phyloP scores from a whole-genome alignment of 352 stramenopile genomes.

The Phytophthora gonapodyides region DNA sequence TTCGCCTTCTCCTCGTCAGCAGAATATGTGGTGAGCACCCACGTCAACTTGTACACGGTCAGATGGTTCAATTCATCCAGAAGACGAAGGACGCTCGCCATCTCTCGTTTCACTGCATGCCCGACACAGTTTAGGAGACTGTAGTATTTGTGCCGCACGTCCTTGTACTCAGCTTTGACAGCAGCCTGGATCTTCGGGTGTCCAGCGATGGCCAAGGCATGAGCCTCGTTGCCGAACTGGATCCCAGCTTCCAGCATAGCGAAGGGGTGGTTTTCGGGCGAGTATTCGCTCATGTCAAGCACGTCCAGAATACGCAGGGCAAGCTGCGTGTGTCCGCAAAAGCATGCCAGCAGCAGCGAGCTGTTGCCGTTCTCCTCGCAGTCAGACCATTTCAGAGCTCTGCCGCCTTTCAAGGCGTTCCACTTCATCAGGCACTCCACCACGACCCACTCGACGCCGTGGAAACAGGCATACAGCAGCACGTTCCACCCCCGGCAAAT shows the following conservation, averaged over 20 bases:
- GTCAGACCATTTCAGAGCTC: constrained; percentile 1
- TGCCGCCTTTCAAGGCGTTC: neutral
- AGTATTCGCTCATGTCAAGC: neutral
- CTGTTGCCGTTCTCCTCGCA: neutral
- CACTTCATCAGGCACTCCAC: constrained; percentile 1
- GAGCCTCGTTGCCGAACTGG: neutral
- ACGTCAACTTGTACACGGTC: no score
- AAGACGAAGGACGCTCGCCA: neutral
- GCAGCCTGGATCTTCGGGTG: neutral
- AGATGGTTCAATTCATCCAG: neutral
- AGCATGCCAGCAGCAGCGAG: neutral
- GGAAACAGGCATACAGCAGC: neutral
- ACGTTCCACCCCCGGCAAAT: neutral
- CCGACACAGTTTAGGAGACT: neutral
- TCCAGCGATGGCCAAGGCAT: neutral
- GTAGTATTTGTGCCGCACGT: no score
- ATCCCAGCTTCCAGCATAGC: neutral
- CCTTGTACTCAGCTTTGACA: no score
- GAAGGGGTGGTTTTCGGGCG: neutral
- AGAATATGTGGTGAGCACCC: no score
- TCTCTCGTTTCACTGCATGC: neutral
- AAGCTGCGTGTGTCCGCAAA: neutral
- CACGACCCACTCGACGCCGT: neutral
- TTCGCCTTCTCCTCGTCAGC: no score
- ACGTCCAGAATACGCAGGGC: neutral